A percentile compares a stretch with the other conserved stretches of the same genome.
These are phyloP conservation scores for Barnettozyma siamensis DNA, from an alignment of 805 yeast species.

Conservation along the genomic window DNA sequence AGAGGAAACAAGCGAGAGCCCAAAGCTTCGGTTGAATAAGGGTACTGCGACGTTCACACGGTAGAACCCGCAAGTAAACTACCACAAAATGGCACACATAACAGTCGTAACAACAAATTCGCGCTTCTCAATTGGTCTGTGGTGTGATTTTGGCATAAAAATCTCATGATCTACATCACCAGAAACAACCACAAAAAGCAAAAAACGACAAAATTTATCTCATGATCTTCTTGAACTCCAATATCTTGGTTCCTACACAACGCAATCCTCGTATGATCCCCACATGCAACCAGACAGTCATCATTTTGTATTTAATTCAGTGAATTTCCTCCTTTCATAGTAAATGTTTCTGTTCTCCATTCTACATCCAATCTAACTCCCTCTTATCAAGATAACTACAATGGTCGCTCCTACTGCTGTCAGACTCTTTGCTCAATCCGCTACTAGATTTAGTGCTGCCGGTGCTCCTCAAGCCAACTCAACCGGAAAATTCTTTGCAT, in stretches of 20 bases:
- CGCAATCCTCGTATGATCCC: not conserved
- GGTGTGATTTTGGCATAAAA: not conserved
- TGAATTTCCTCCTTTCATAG: not conserved
- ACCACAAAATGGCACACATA: too few species aligned
- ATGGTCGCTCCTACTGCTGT: slow-evolving; percentile 24
- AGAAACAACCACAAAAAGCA: not conserved
- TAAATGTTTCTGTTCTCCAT: not conserved
- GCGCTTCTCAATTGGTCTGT: not conserved
- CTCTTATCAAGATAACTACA: not conserved
- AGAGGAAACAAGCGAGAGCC: too few species aligned
- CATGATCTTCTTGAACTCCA: not conserved
- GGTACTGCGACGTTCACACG: too few species aligned
- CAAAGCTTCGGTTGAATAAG: too few species aligned
- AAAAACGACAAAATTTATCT: not conserved
- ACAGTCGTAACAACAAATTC: too few species aligned
- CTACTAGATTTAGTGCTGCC: slow-evolving; percentile 17
- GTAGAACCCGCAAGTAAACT: too few species aligned
- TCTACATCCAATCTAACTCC: not conserved
- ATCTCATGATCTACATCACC: not conserved
- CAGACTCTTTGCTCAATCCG: slow-evolving; percentile 21
- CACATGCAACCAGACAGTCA: not conserved
- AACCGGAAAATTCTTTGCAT: slow-evolving; percentile 13
- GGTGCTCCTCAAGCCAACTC: slow-evolving; percentile 12
- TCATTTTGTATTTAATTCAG: not conserved
- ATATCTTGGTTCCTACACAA: too few species aligned